phyloP scores from a whole-genome alignment of 441 rosid genomes.

The Capsella rubella region DNA sequence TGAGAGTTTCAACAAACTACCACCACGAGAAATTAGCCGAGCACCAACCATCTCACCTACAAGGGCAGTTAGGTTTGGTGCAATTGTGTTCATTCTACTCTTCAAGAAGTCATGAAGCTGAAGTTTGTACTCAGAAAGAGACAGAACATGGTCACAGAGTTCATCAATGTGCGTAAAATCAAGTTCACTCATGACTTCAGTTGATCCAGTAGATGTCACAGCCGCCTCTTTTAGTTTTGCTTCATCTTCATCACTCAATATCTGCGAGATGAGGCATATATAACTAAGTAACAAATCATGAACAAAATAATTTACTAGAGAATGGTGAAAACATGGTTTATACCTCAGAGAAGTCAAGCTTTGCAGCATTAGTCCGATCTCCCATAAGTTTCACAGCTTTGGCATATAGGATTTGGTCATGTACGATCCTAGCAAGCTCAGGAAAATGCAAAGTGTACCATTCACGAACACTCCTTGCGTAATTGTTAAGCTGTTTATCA shows the following conservation, averaged over 20 bases:
- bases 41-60: slow-evolving; percentile 99
- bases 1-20: slow-evolving; percentile 86
- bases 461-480: slow-evolving; percentile 84
- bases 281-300: neutral
- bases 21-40: slow-evolving; percentile 88
- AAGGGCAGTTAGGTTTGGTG: slow-evolving; percentile 90
- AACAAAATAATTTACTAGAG: too few species aligned
- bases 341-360: slow-evolving; percentile 88
- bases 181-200: slow-evolving; percentile 73
- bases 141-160: slow-evolving; percentile 82
- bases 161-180: slow-evolving; percentile 76
- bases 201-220: slow-evolving; percentile 80
- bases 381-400: slow-evolving; percentile 86
- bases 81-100: slow-evolving; percentile 87
- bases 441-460: slow-evolving; percentile 99
- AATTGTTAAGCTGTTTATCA: slow-evolving; percentile 86
- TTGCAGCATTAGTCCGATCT: slow-evolving; percentile 74
- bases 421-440: slow-evolving; percentile 86
- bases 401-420: slow-evolving; percentile 83
- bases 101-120: slow-evolving; percentile 84
- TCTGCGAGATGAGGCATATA: slow-evolving; percentile 40
- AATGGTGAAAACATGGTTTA: slow-evolving; percentile 18
- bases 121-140: slow-evolving; percentile 91
- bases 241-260: slow-evolving; percentile 78
- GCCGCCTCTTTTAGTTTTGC: slow-evolving; percentile 79